A percentile compares a stretch with the other conserved stretches of the same genome.
Evolutionary conservation across 495 filamentous ascomycete genomes (phyloP).

Genomic region (Rhypophila decipiens): DNA sequence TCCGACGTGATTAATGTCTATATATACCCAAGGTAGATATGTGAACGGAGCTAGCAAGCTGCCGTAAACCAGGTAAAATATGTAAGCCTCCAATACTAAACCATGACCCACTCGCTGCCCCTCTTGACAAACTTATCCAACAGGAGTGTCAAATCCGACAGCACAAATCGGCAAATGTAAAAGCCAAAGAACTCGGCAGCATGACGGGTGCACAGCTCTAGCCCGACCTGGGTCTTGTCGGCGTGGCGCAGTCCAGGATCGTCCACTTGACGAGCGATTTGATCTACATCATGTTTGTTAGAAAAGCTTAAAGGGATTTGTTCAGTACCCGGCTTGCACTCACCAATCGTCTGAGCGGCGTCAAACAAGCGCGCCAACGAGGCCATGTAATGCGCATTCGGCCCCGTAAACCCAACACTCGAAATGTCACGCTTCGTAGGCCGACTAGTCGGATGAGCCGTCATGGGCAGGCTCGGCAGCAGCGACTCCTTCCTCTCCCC

Average conservation of each 20-base stretch:
- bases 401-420: constrained; percentile 66
- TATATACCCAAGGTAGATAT: neutral
- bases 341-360: constrained; percentile 88
- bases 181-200: constrained; percentile 98
- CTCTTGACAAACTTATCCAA: constrained; percentile 97
- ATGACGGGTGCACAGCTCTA: constrained; percentile 87
- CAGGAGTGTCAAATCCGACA: constrained; percentile 77
- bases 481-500: constrained; percentile 44
- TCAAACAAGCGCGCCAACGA: constrained; percentile 89
- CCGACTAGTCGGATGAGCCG: constrained; percentile 52
- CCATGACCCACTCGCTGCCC: constrained; percentile 83
- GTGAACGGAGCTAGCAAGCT: neutral
- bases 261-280: constrained; percentile 93
- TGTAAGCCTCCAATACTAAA: constrained; percentile 30
- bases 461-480: constrained; percentile 80
- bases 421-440: constrained; percentile 62
- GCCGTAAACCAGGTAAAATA: no score
- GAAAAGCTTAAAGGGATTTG: neutral
- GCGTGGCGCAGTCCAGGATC: constrained; percentile 80
- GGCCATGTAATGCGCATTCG: constrained; percentile 84
- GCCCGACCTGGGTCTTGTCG: constrained; percentile 79
- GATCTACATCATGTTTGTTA: constrained; percentile 54
- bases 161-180: constrained; percentile 88
- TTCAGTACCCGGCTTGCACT: no score
- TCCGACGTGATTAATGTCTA: no score